phyloP scores from a whole-genome alignment of 2,329 filamentous ascomycete genomes.

The Fusarium sp. region DNA sequence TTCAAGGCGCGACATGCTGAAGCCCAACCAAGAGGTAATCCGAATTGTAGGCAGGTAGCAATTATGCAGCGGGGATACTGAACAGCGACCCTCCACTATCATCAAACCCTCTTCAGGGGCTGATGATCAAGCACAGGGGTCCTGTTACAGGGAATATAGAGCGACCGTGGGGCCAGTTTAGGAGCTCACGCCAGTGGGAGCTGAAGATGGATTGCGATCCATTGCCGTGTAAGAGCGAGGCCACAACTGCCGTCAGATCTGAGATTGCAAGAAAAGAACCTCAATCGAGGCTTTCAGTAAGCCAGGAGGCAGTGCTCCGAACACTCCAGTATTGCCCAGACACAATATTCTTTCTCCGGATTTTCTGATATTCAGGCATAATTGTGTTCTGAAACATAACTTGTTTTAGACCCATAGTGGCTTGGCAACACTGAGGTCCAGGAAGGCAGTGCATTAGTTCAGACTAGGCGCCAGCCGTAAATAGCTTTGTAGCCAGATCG shows the following conservation, averaged over 20 bases:
- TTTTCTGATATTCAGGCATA: slow-evolving; percentile 22
- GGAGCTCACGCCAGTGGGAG: neutral
- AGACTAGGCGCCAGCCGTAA: slow-evolving; percentile 18
- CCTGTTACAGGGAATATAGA: slow-evolving; percentile 16
- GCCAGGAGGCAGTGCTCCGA: slow-evolving; percentile 6
- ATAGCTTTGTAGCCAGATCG: slow-evolving; percentile 16
- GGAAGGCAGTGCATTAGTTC: slow-evolving; percentile 25
- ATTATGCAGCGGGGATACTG: slow-evolving; percentile 26
- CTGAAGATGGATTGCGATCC: slow-evolving; percentile 7
- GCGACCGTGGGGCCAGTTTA: slow-evolving; percentile 11
- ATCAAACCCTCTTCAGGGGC: slow-evolving; percentile 33
- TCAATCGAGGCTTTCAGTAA: neutral
- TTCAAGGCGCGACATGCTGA: slow-evolving; percentile 12
- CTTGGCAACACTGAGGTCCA: slow-evolving; percentile 20
- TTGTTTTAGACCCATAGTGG: slow-evolving; percentile 34
- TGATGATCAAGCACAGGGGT: slow-evolving; percentile 32
- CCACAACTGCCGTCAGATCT: slow-evolving; percentile 6
- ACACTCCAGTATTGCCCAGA: neutral
- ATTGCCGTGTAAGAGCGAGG: slow-evolving; percentile 13
- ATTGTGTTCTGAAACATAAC: slow-evolving; percentile 17
- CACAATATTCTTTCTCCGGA: neutral
- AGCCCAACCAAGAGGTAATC: slow-evolving; percentile 31
- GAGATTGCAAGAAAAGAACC: neutral
- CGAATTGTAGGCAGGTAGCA: slow-evolving; percentile 9
- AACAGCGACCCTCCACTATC: slow-evolving; percentile 13